Percentiles rank a stretch among this genome's conserved stretches.
These are phyloP conservation scores for Rhinocladiella mackenziei DNA, from an alignment of 2,329 filamentous ascomycete species.

Conservation along the genomic window DNA sequence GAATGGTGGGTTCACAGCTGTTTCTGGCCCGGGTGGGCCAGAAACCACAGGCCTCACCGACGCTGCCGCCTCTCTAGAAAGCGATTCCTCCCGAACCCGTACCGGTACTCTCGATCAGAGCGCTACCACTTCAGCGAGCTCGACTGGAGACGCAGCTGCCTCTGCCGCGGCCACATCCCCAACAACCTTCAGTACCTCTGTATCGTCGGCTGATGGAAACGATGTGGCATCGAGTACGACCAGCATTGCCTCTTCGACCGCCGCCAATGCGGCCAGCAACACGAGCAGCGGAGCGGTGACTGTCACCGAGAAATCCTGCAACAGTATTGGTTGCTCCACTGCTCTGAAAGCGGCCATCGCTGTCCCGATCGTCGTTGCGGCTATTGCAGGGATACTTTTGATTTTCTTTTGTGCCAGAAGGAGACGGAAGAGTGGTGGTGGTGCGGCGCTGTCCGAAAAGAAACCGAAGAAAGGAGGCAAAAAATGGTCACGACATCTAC, in stretches of 20 bases:
- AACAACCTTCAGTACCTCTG: conserved; percentile 16
- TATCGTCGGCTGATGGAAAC: conserved; percentile 2
- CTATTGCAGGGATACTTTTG: conserved; percentile 17
- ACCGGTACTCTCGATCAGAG: neutral
- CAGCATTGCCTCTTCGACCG: conserved; percentile 7
- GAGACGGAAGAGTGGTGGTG: conserved; percentile 15
- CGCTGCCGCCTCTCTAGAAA: conserved; percentile 12
- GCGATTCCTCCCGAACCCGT: conserved; percentile 10
- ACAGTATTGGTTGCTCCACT: conserved; percentile 26
- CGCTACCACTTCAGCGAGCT: neutral
- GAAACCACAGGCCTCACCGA: conserved; percentile 9
- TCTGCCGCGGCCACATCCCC: conserved; percentile 10
- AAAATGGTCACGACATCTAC: conserved; percentile 29
- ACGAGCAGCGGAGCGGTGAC: conserved; percentile 17
- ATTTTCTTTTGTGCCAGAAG: conserved; percentile 26
- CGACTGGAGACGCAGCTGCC: neutral
- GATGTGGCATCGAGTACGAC: neutral
- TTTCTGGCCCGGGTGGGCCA: conserved; percentile 1
- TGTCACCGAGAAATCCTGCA: conserved; percentile 19
- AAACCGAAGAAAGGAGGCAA: conserved; percentile 22
- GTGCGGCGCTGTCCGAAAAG: conserved; percentile 19
- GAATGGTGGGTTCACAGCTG: conserved; percentile 13
- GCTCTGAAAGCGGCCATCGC: conserved; percentile 28
- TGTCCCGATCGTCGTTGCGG: conserved; percentile 26
- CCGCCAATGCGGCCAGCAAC: conserved; percentile 20